Base-by-base conservation (phyloP, 2,329 filamentous ascomycete genomes). In the Didymellaceae sp. region DNA sequence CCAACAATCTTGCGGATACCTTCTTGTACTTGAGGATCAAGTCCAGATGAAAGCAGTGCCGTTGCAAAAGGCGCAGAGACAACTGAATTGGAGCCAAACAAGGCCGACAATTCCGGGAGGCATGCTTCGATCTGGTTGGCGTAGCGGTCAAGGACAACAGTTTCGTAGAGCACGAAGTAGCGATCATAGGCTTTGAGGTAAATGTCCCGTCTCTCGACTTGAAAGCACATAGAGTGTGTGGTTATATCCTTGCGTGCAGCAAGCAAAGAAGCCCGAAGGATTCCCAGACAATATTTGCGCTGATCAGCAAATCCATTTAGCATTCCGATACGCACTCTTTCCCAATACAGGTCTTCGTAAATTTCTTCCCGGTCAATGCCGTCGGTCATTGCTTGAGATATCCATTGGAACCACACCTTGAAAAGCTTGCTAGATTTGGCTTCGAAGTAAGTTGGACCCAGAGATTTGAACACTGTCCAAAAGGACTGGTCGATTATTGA, bases 91-190 rank as follows among this genome's bases (percentile, higher is more conserved):
- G 66, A 39, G 0, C 70, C 70, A 25, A 74, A 65, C 1, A 80
- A 54, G 6, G 61, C 62, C 14, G 74, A 70, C 10, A 80, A 60
- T 43, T 79, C 77, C 14, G 67, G 60, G 22, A 79, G 65, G 41
- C 75, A 78, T 17, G 75, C 77, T 26, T 77, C 61, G 2, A 79
- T 73, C 50, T 80, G 78, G 49, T 80, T 80, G 32, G 76, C 57
- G 52, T 80, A 81, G 18, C 78, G 72, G 30, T 77, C 75, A 16
- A 81, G 68, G 6, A 79, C 72, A 13, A 80, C 74, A 0, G 74
- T 80, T 48, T 80, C 77, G 50, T 77, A 80, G 1, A 80, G 62
- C 4, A 71, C 73, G 32, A 73, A 74, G 45, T 73, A 80, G 24
- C 72, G 72, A 6, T 73, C 68, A 53, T 78, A 80, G 21, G 75